A percentile compares a stretch with the other conserved stretches of the same genome.
Conservation (phyloP, 768 basidiomycete species). For the Russula foetens region DNA sequence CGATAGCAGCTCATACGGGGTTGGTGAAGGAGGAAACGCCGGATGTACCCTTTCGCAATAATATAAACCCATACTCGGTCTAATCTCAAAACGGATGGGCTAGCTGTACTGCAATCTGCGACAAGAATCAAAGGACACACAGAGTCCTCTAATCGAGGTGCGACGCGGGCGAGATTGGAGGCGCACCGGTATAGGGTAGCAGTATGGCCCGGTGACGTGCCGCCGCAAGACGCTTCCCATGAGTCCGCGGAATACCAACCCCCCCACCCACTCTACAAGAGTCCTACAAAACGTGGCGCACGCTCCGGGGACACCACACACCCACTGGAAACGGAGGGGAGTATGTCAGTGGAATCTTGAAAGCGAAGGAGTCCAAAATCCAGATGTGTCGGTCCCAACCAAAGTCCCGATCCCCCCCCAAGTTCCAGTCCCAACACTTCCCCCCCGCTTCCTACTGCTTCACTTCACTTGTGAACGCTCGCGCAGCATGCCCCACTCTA, state of each 20-base stretch:
- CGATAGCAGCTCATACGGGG: too few relatives aligned
- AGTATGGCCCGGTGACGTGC: neutral
- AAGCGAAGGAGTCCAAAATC: neutral
- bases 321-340: too few relatives aligned
- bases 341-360: too few relatives aligned
- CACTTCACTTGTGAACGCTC: neutral
- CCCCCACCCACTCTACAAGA: neutral
- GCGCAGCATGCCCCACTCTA: conserved; percentile 18
- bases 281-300: neutral
- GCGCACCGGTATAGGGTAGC: neutral
- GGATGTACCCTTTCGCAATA: neutral
- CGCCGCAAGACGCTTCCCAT: neutral
- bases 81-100: too few relatives aligned
- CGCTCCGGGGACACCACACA: too few relatives aligned
- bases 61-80: neutral
- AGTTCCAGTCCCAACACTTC: neutral
- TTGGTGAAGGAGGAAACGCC: too few relatives aligned
- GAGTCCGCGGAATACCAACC: too few relatives aligned
- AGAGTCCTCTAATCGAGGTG: neutral
- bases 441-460: neutral
- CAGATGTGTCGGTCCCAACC: neutral
- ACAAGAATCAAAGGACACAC: neutral
- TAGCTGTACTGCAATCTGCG: neutral
- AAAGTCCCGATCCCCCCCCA: neutral
- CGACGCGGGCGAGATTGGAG: neutral